Conservation (phyloP, 345 rosid species). For the Noccaea caerulescens region DNA sequence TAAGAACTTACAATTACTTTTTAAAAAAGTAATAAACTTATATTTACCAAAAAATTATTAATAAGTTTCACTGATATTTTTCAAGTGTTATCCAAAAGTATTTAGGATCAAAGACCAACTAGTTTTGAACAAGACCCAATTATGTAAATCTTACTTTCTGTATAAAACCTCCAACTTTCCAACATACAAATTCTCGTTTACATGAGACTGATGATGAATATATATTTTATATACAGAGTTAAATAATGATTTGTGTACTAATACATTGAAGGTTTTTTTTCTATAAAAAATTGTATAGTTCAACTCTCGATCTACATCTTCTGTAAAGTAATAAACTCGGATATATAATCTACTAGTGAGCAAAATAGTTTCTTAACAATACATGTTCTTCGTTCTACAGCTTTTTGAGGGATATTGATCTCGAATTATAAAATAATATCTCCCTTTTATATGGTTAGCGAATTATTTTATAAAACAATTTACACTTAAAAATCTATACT, state of each 20-base stretch:
- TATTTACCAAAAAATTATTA: too few species aligned
- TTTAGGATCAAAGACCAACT: slow-evolving; percentile 17
- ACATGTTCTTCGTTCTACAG: background rate
- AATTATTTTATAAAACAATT: too few species aligned
- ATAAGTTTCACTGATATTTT: background rate
- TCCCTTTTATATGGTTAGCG: too few species aligned
- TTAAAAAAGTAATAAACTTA: too few species aligned
- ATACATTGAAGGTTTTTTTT: background rate
- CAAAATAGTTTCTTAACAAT: background rate
- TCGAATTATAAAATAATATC: background rate
- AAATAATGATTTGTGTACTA: background rate
- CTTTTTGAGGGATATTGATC: background rate
- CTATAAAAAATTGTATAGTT: background rate
- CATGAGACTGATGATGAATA: too few species aligned
- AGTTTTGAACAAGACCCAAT: background rate
- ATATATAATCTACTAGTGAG: background rate
- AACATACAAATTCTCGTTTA: background rate
- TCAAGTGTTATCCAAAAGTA: slow-evolving; percentile 2
- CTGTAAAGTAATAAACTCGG: background rate
- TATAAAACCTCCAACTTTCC: too few species aligned
- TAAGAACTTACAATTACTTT: too few species aligned
- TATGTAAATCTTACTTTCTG: background rate
- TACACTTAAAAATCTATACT: too few species aligned
- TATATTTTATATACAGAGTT: background rate
- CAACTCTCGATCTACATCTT: background rate